Base-by-base conservation (phyloP, 2,329 filamentous ascomycete genomes). In the Penicillium sp. region DNA sequence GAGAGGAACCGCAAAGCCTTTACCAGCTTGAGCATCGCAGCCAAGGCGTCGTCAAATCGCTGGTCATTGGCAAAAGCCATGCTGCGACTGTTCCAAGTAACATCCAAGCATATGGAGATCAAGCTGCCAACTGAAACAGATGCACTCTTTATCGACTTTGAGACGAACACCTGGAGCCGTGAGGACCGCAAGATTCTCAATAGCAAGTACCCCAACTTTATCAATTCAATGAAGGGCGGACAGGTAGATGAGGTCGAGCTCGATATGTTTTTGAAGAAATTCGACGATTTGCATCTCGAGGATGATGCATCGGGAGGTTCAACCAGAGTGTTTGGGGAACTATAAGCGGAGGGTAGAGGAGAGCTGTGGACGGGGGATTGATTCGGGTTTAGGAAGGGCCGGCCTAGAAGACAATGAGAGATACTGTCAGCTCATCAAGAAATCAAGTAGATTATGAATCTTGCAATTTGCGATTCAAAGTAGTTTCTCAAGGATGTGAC, bases 1-100 rank as follows among this genome's bases (percentile, higher is more conserved):
- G 53, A 61, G 2, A 57, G 56, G 2, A 70, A 68, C 49, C 58
- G 65, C 2, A 63, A 68, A 13, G 71, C 71, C 6, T 72, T 75
- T 19, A 64, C 71, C 25, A 66, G 62, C 3, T 64, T 75, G 8
- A 61, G 61, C 8, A 55, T 71, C 8, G 65, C 67, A 3, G 67
- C 69, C 4, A 65, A 67, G 26, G 66, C 67, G 0, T 66, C 68
- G 16, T 68, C 71, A 2, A 67, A 67, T 33, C 66, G 65, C 4
- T 74, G 69, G 68, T 59, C 60, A 14, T 35, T 67, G 2, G 65
- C 60, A 1, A 67, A 61, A 55, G 65, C 42, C 1, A 64, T 67
- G 52, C 40, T 71, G 38, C 65, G 63, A 5, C 49, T 68, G 25
- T 53, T 73, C 1, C 69, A 71, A 14, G 58, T 69, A 1, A 69